Evolutionary conservation across 441 rosid species (phyloP).

Genomic region (Gossypium schwendimanii): DNA sequence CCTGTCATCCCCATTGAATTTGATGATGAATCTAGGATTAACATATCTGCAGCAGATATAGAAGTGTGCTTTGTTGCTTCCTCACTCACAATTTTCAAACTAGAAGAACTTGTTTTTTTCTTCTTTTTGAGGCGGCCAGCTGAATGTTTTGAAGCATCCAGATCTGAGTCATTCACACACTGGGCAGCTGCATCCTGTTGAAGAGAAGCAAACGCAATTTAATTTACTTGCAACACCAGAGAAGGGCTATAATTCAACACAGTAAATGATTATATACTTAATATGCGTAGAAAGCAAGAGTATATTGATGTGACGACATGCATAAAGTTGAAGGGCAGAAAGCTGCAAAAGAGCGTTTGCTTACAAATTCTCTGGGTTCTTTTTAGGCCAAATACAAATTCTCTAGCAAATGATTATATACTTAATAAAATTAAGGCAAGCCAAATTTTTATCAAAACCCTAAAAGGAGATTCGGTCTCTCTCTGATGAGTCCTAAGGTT

Average conservation of each 20-base stretch:
- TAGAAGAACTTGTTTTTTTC: constrained; percentile 18
- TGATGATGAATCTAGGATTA: constrained; percentile 25
- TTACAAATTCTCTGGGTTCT: background rate
- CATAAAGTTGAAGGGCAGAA: background rate
- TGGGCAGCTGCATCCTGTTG: constrained; percentile 31
- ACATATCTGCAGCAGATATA: constrained; percentile 23
- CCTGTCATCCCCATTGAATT: constrained; percentile 20
- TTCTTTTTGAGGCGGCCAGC: constrained; percentile 15
- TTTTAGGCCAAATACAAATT: too few relatives aligned
- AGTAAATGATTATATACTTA: too few relatives aligned
- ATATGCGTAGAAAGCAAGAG: background rate
- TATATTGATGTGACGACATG: background rate
- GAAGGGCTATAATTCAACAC: background rate
- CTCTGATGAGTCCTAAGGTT: too few relatives aligned
- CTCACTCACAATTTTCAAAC: constrained; percentile 17
- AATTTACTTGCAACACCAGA: background rate
- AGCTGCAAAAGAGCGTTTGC: background rate
- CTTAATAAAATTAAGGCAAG: too few relatives aligned
- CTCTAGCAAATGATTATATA: too few relatives aligned
- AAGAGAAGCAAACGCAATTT: constrained; percentile 14
- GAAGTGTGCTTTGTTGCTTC: constrained; percentile 33
- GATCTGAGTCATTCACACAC: constrained; percentile 18
- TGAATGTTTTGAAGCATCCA: constrained; percentile 12
- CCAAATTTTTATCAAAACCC: too few relatives aligned
- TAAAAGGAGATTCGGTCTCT: too few relatives aligned